Conservation (phyloP, 2,329 filamentous ascomycete genomes). For the Ophiosphaerella narmari region DNA sequence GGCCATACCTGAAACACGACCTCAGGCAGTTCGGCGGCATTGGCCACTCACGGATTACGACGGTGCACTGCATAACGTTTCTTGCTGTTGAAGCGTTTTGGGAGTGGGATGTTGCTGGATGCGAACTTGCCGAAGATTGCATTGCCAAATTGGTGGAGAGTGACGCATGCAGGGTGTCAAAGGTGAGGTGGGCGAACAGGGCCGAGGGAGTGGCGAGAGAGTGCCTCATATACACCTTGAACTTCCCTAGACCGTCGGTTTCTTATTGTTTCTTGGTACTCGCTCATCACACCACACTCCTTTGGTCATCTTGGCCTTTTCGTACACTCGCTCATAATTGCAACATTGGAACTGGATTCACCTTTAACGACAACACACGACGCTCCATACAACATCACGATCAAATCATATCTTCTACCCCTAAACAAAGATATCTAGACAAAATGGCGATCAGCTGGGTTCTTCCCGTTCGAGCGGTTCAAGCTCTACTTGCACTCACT, state of each 20-base stretch:
- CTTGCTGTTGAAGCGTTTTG: neutral
- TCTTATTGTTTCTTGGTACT: neutral
- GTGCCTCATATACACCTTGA: constrained; percentile 1
- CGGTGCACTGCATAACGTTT: constrained; percentile 5
- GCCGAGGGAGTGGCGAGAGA: neutral
- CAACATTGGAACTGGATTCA: neutral
- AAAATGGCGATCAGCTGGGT: constrained; percentile 61
- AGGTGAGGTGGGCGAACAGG: constrained; percentile 2
- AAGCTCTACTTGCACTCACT: constrained; percentile 71
- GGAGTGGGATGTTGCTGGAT: constrained; percentile 1
- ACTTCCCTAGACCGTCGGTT: neutral
- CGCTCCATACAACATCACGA: neutral
- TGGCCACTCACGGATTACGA: constrained; percentile 5
- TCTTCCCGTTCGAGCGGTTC: constrained; percentile 67
- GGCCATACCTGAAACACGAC: constrained; percentile 23
- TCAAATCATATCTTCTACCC: neutral
- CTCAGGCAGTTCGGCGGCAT: constrained; percentile 11
- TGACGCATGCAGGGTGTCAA: constrained; percentile 13
- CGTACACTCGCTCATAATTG: constrained; percentile 1
- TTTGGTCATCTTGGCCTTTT: neutral
- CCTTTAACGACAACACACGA: neutral
- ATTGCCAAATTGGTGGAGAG: constrained; percentile 7
- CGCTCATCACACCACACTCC: constrained; percentile 1
- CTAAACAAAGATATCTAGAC: constrained; percentile 12
- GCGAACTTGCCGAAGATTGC: constrained; percentile 18